These are phyloP conservation scores for Elsinoe ampelina DNA, from an alignment of 2,329 filamentous ascomycete species.

Conservation along the genomic window DNA sequence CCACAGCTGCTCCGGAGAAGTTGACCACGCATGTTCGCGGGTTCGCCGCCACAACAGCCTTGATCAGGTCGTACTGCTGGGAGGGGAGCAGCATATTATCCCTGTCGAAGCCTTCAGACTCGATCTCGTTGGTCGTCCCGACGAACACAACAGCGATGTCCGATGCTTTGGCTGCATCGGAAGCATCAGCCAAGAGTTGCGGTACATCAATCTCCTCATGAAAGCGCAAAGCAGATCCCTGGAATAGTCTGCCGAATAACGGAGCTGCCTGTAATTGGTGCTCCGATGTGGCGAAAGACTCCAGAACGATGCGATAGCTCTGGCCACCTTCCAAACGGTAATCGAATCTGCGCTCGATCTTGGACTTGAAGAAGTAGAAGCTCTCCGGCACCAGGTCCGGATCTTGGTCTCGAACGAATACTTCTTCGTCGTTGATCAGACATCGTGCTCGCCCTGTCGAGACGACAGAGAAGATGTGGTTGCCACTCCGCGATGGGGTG, in stretches of 20 bases:
- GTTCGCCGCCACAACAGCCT: conserved; percentile 56
- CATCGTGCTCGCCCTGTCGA: background rate
- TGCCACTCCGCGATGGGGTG: background rate
- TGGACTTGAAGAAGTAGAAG: conserved; percentile 5
- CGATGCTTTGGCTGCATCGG: conserved; percentile 51
- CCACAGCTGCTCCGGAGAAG: conserved; percentile 66
- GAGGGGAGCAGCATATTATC: conserved; percentile 50
- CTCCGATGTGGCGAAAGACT: background rate
- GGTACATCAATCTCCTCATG: background rate
- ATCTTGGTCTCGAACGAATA: background rate
- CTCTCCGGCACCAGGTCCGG: background rate
- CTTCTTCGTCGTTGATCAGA: background rate
- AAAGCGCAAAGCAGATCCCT: background rate
- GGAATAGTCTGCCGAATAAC: background rate
- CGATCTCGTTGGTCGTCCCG: conserved; percentile 36
- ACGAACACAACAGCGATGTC: conserved; percentile 63
- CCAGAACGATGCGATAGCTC: background rate
- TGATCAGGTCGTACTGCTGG: conserved; percentile 41
- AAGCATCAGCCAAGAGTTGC: conserved; percentile 38
- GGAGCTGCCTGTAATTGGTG: background rate
- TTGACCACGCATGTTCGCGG: conserved; percentile 62
- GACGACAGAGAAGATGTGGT: background rate
- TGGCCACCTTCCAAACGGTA: background rate
- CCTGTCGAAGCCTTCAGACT: conserved; percentile 50
- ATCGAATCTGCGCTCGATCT: background rate